Percentiles rank a stretch among this genome's conserved stretches.
These are phyloP conservation scores for Garcia nutans DNA, from an alignment of 345 rosid species.

Conservation along the genomic window DNA sequence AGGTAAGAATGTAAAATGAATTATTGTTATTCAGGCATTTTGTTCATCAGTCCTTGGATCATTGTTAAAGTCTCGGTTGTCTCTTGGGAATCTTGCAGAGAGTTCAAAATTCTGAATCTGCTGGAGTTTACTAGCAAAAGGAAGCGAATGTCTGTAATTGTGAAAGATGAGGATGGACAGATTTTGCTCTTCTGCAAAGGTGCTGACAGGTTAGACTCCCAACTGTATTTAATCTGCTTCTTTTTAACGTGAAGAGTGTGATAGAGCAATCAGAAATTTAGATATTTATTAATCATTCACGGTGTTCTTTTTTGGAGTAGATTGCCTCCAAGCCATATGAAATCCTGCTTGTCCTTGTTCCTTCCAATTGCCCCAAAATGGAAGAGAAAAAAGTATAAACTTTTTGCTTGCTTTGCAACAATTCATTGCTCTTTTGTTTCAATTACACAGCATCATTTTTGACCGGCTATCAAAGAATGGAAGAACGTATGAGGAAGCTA, in stretches of 20 bases:
- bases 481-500: conserved; percentile 55
- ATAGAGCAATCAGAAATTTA: background rate
- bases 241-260: background rate
- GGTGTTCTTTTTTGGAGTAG: background rate
- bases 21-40: conserved; percentile 12
- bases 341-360: background rate
- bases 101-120: conserved; percentile 79
- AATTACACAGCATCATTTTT: conserved; percentile 69
- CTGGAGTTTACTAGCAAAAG: conserved; percentile 97
- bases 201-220: conserved; percentile 79
- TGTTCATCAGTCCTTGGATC: conserved; percentile 4
- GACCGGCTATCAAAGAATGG: conserved; percentile 86
- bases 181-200: conserved; percentile 92
- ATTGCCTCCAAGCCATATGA: background rate
- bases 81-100: conserved; percentile 52
- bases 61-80: conserved; percentile 20
- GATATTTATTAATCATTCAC: background rate
- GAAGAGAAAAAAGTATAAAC: background rate
- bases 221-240: conserved; percentile 1
- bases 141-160: conserved; percentile 92
- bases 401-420: background rate
- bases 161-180: conserved; percentile 76
- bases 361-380: background rate
- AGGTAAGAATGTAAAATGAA: conserved; percentile 50
- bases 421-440: conserved; percentile 21